Base-by-base conservation (phyloP, 106 monocot species). In the Posidonia australis region DNA sequence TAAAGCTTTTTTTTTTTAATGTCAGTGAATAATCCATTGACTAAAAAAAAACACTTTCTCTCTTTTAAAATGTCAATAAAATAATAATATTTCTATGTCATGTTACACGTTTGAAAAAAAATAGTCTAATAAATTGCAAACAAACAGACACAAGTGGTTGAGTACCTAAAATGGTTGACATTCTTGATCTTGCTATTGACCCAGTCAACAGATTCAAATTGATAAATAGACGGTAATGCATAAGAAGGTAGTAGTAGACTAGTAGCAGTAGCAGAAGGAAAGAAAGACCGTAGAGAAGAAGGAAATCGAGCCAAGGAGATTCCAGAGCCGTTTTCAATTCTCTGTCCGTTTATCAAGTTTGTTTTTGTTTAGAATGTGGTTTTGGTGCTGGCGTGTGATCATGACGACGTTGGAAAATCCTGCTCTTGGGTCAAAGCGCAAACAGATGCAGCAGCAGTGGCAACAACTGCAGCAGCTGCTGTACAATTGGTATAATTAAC, bases 291-390 rank as follows among this genome's bases (percentile, higher is more conserved):
- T n/a, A n/a, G n/a, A n/a, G n/a, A n/a, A n/a, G n/a, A n/a, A n/a
- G n/a, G n/a, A n/a, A n/a, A n/a, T n/a, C n/a, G n/a, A n/a, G n/a
- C n/a, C n/a, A n/a, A n/a, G 66, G 65, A 66, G 60, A 72, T 72
- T 60, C 71, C 60, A 66, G 29, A 43, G 43, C 71, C 51, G 77
- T n/a, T n/a, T n/a, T n/a, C 71, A 46, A 63, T 70, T 42, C 30
- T 36, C 55, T 25, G 43, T 63, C 27, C 17, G 0, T 51, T 51
- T 43, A 25, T 21, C 24, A 58, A 53, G 47, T 57, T 55, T 48
- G 16, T 62, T n/a, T 41, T 54, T 18, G 24, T 25, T 27, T 58
- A 19, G 36, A 25, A 19, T 44, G 0, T 27, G 11, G 1, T 60
- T 10, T 45, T 7, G 24, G 17, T 69, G 9, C 47, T n/a, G n/a